Base-by-base conservation (phyloP, 179 eudicot genomes). In the Actinidia chinensis region DNA sequence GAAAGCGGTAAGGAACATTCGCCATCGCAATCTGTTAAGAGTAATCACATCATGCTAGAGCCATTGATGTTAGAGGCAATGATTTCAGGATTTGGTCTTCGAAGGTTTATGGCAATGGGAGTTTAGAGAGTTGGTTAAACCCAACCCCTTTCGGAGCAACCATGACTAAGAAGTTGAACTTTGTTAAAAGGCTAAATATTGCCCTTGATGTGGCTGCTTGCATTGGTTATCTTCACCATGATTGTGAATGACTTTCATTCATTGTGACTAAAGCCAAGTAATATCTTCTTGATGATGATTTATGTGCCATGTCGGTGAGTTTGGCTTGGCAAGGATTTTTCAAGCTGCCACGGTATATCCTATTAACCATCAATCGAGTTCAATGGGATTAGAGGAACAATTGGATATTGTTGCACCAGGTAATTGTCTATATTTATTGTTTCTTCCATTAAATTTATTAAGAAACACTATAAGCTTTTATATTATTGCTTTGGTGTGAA, bases 211-310 rank as follows among this genome's bases (percentile, higher is more conserved):
- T 60, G 28, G 65, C 65, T 4, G 22, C 12, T n/a, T 23, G 36
- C 65, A 9, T 8, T 60, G 65, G 65, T 20, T 60, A 60, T 60
- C 65, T 60, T 22, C 65, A 23, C 12, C 11, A 60, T 22, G 15
- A 22, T 1, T 60, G 15, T 10, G 65, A 60, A 60, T 15, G 5
- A 10, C 65, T 20, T 20, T 60, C 11, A 22, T 60, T 60, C 33
- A 60, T 22, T 23, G 65, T 23, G 65, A 60, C 25, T 23, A 6
- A 60, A 23, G 65, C 65, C 65, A 22, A 60, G 33, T 25, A 60
- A 60, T 60, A 22, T 60, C 65, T 60, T 60, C 65, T 60, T 22
- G 65, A 23, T 60, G 65, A n/a, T 60, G 36, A 60, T 23, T 9
- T 60, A 9, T 22, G 33, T 23, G 65, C 65, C 65, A 13, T 20